Evolutionary conservation across 495 filamentous ascomycete species (phyloP).

Genomic region (Penicillium roqueforti): DNA sequence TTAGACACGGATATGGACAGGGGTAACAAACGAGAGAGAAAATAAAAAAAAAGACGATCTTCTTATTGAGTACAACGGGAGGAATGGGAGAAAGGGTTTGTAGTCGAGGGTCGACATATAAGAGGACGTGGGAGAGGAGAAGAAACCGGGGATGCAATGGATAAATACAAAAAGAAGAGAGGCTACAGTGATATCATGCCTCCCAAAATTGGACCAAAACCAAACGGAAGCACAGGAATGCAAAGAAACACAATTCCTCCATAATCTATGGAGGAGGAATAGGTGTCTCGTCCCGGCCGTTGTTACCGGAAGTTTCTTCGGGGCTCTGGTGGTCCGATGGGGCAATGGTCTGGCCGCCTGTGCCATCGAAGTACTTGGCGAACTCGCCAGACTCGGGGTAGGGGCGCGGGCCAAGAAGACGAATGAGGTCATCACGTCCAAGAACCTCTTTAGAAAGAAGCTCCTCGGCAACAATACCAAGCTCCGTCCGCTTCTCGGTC

Average conservation of each 20-base stretch:
- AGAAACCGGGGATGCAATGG: conserved; percentile 27
- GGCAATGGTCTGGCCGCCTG: conserved; percentile 44
- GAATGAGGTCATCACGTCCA: conserved; percentile 81
- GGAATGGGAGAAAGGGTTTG: conserved; percentile 16
- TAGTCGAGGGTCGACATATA: conserved; percentile 19
- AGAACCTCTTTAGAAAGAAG: conserved; percentile 87
- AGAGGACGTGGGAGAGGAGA: conserved; percentile 23
- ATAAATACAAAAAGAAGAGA: conserved; percentile 40
- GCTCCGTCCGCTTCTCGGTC: conserved; percentile 76
- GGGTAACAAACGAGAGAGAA: conserved; percentile 2
- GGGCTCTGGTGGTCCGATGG: conserved; percentile 50
- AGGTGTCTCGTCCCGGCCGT: conserved; percentile 44
- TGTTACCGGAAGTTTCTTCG: conserved; percentile 34
- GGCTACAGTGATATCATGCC: conserved; percentile 29
- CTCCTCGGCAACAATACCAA: conserved; percentile 90
- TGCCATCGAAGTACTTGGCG: conserved; percentile 78
- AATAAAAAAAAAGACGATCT: conserved; percentile 2
- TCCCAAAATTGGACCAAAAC: conserved; percentile 19
- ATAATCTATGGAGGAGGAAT: conserved; percentile 37
- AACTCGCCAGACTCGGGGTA: conserved; percentile 86
- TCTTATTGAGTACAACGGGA: conserved; percentile 10
- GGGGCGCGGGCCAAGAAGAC: conserved; percentile 75
- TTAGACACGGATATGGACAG: conserved; percentile 2
- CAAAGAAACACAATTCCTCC: conserved; percentile 15
- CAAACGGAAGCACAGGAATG: conserved; percentile 13